phyloP scores from a whole-genome alignment of 352 stramenopile species.

The Globisporangium carolinianum region DNA sequence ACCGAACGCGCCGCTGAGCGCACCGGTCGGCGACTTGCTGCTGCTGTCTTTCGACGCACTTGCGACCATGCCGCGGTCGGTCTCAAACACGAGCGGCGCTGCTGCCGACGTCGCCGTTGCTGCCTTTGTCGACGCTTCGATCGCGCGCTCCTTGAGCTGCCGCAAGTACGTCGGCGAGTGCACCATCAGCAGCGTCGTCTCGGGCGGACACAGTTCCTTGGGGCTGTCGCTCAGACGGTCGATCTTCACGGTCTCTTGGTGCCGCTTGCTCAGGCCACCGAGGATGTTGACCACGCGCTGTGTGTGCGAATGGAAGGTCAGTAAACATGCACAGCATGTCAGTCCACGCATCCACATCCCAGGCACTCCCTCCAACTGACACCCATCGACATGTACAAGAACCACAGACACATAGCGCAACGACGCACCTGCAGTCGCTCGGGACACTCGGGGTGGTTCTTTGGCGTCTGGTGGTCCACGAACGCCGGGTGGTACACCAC shows the following conservation, averaged over 20 bases:
- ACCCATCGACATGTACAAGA: not conserved
- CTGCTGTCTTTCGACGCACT: slow-evolving; percentile 27
- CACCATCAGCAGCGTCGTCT: slow-evolving; percentile 75
- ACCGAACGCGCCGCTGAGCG: slow-evolving; percentile 61
- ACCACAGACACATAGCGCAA: slow-evolving; percentile 4
- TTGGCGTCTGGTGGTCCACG: slow-evolving; percentile 78
- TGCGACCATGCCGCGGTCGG: slow-evolving; percentile 53
- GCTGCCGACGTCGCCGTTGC: slow-evolving; percentile 22
- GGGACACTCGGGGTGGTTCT: slow-evolving; percentile 76
- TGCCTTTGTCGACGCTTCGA: slow-evolving; percentile 39
- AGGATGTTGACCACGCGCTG: slow-evolving; percentile 72
- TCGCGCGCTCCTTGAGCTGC: slow-evolving; percentile 59
- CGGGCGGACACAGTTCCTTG: slow-evolving; percentile 62
- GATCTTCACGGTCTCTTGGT: slow-evolving; percentile 61
- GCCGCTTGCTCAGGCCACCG: slow-evolving; percentile 49
- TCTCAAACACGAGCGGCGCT: slow-evolving; percentile 70
- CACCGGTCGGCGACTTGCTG: slow-evolving; percentile 28
- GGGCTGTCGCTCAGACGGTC: slow-evolving; percentile 58
- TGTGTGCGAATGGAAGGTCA: not conserved
- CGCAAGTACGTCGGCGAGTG: slow-evolving; percentile 77
- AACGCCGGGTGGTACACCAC: slow-evolving; percentile 82
- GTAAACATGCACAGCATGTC: no score
- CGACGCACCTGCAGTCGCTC: slow-evolving; percentile 70
- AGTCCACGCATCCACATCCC: no score
- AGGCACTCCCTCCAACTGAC: no score